Evolutionary conservation across 208 protist species (phyloP).

Genomic region (Leishmania major): DNA sequence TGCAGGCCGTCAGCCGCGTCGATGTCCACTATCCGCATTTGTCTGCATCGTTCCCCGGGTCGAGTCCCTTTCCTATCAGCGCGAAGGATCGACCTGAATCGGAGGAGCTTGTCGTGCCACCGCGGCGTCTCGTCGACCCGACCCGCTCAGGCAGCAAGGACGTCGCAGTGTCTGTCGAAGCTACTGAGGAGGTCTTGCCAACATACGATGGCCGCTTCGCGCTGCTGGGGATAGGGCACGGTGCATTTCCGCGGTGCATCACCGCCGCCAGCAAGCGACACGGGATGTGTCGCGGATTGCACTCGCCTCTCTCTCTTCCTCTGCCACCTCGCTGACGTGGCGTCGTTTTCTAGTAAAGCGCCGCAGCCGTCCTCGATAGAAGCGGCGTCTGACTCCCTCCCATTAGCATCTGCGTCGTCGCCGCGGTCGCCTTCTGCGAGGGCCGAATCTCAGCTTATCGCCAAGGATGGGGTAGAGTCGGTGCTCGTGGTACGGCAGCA

Average conservation of each 20-base stretch:
- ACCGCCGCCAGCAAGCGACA: not conserved
- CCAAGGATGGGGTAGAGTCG: constrained; percentile 15
- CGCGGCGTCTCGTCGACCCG: constrained; percentile 16
- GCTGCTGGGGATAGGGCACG: constrained; percentile 4
- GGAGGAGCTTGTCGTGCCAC: constrained; percentile 15
- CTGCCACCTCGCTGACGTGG: not conserved
- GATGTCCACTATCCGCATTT: not conserved
- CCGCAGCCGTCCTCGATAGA: not conserved
- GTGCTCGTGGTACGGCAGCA: constrained; percentile 21
- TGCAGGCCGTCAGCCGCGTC: constrained; percentile 20
- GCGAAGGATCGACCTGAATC: constrained; percentile 9
- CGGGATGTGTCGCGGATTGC: not conserved
- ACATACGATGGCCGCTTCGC: constrained; percentile 1
- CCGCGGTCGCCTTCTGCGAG: not conserved
- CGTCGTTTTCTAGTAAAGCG: not conserved
- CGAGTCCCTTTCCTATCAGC: not conserved
- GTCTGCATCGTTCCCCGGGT: not conserved
- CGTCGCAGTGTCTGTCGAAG: not conserved
- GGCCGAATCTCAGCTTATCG: constrained; percentile 6
- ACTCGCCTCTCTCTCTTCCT: constrained; percentile 14
- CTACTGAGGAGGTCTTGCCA: not conserved
- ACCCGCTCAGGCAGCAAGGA: not conserved
- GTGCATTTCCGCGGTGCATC: not conserved
- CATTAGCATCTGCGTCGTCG: not conserved
- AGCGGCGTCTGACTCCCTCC: not conserved